These are phyloP conservation scores for Limtongia smithiae DNA, from an alignment of 805 yeast genomes.

Conservation along the genomic window DNA sequence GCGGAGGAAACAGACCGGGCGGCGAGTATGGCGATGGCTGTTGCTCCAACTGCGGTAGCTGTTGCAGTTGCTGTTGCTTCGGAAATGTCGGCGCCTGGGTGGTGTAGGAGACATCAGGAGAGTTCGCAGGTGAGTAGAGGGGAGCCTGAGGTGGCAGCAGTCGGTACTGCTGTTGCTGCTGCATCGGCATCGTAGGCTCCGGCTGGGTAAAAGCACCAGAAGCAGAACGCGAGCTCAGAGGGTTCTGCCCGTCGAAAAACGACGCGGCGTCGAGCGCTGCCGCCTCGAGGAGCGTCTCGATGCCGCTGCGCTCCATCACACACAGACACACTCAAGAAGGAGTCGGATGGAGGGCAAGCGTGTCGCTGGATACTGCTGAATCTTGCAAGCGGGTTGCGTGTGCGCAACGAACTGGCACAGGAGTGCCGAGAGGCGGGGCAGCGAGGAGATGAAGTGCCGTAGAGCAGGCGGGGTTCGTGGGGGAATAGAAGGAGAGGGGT, in stretches of 20 bases:
- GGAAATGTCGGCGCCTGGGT: neutral
- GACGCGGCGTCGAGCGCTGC: constrained; percentile 29
- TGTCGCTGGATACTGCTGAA: too few relatives aligned
- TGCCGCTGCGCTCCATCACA: constrained; percentile 24
- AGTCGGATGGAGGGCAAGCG: too few relatives aligned
- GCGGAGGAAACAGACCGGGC: constrained; percentile 8
- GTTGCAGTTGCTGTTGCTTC: constrained; percentile 1
- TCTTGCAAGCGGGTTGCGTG: too few relatives aligned
- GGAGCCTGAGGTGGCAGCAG: neutral
- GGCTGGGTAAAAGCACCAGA: neutral
- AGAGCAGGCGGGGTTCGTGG: too few relatives aligned
- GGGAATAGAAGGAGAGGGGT: too few relatives aligned
- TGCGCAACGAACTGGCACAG: too few relatives aligned
- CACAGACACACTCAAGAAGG: too few relatives aligned
- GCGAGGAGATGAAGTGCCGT: too few relatives aligned
- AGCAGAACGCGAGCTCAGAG: neutral
- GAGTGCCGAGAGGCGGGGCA: too few relatives aligned
- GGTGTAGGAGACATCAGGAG: constrained; percentile 19
- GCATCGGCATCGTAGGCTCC: neutral
- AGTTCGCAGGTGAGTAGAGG: constrained; percentile 16
- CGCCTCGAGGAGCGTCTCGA: constrained; percentile 28
- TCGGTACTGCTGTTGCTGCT: neutral
- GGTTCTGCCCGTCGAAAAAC: neutral
- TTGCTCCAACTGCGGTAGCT: constrained; percentile 8
- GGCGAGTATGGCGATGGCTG: constrained; percentile 23